phyloP scores from a whole-genome alignment of 2,329 filamentous ascomycete genomes.

The Biscogniauxia mediterranea region DNA sequence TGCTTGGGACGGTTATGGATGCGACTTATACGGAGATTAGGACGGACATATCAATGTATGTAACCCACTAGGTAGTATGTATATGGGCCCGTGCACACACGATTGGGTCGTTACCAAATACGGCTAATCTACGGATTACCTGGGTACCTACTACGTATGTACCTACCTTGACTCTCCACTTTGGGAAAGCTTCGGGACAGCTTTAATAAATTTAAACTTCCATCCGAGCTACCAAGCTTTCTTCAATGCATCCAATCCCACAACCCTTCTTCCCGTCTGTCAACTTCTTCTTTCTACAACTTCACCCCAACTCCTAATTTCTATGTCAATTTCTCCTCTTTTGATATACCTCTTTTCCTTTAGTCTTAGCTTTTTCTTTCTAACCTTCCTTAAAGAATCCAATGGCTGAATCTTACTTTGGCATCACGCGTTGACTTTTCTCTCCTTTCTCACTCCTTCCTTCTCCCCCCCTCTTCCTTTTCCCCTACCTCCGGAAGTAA shows the following conservation, averaged over 20 bases:
- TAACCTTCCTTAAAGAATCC: constrained; percentile 10
- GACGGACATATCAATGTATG: too few species aligned
- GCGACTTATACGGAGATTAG: too few species aligned
- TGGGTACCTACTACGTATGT: too few species aligned
- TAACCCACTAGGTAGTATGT: too few species aligned
- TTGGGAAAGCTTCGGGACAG: constrained; percentile 1
- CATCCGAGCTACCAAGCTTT: too few species aligned
- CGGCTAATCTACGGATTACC: too few species aligned
- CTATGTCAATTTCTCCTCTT: constrained; percentile 3
- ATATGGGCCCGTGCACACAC: too few species aligned
- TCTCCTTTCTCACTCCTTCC: constrained; percentile 7
- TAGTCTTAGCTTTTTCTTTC: constrained; percentile 1
- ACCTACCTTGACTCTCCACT: too few species aligned
- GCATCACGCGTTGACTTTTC: constrained; percentile 15
- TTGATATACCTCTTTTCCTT: background rate
- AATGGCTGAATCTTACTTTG: constrained; percentile 24
- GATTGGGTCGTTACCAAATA: background rate
- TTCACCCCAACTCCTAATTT: constrained; percentile 6
- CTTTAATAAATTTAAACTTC: background rate
- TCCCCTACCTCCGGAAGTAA: too few species aligned
- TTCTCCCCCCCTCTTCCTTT: background rate
- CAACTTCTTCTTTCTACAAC: constrained; percentile 8
- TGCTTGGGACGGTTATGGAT: too few species aligned
- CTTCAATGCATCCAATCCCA: too few species aligned
- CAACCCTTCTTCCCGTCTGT: background rate